Percentiles rank a stretch among this genome's conserved stretches.
Conservation (phyloP, 1,284 basidiomycete species). For the Boletellus deceptivus region DNA sequence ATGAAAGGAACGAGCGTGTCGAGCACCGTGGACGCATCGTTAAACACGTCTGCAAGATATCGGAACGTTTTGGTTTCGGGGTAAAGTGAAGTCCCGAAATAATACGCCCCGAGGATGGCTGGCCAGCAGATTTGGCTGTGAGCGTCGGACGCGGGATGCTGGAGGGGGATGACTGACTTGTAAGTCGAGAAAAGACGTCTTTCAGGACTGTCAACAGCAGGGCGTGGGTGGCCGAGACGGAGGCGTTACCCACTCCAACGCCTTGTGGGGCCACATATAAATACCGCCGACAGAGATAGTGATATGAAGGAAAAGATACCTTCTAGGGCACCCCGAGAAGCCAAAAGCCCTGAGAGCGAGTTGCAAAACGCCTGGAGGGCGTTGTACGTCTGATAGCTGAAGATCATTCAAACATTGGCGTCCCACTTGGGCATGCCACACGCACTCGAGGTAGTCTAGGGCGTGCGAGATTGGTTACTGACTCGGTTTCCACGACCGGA, state of each 20-base stretch:
- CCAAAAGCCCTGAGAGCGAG: slow-evolving; percentile 58
- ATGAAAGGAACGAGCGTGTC: slow-evolving; percentile 61
- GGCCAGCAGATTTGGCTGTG: slow-evolving; percentile 1
- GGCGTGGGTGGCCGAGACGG: slow-evolving; percentile 63
- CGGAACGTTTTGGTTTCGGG: slow-evolving; percentile 71
- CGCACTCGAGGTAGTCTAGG: slow-evolving; percentile 35
- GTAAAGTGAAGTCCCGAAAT: slow-evolving; percentile 59
- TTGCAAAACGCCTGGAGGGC: slow-evolving; percentile 69
- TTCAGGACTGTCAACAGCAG: slow-evolving; percentile 61
- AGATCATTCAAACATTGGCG: neutral
- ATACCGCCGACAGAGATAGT: neutral
- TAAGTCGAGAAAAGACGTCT: slow-evolving; percentile 59
- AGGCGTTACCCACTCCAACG: slow-evolving; percentile 65
- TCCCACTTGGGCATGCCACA: neutral
- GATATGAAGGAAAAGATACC: slow-evolving; percentile 36
- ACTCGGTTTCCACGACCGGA: neutral
- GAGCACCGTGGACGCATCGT: slow-evolving; percentile 56
- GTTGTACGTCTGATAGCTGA: slow-evolving; percentile 61
- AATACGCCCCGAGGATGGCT: slow-evolving; percentile 64
- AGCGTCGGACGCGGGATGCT: too few species aligned
- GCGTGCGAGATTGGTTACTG: slow-evolving; percentile 1
- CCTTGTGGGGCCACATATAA: slow-evolving; percentile 36
- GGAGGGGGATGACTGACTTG: slow-evolving; percentile 44
- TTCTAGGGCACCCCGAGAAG: slow-evolving; percentile 67
- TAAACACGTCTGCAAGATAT: slow-evolving; percentile 66